Base-by-base conservation (phyloP, 345 rosid genomes). In the Carallia pectinifolia region DNA sequence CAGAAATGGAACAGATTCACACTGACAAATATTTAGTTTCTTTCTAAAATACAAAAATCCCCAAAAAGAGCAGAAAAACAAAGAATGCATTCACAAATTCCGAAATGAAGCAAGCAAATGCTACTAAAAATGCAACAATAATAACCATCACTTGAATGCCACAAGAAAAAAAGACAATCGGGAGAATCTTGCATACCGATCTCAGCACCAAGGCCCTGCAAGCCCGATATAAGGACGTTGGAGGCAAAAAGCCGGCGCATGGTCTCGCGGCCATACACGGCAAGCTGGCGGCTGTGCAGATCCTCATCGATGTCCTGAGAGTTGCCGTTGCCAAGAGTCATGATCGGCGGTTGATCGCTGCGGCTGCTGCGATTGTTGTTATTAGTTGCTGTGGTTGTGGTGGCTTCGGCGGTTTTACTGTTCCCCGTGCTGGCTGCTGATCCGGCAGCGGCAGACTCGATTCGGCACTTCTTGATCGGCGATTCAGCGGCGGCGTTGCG, bases 271-370 rank as follows among this genome's bases (percentile, higher is more conserved):
- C 98, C 98, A 38, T 94, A 94, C 27, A 94, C 98, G 0, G 98
- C 98, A 33, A 94, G 98, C 92, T 94, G 98, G 31, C 98, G 80
- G 78, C 98, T 94, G 82, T 94, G 98, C 15, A 94, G 95, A 85
- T 94, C 98, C 70, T 91, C 98, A 75, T 94, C 97, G 65, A 94
- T 94, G 61, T 91, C 97, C 38, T 83, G 74, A 56, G 84, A 85
- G 54, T 84, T 90, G 31, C 87, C 82, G 34, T 90, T 81, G 62
- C 96, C 96, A 29, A 85, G 74, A 82, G 92, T 89, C 98, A 94
- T 91, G 86, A 82, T 79, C 73, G 76, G 40, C 40, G 72, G 34
- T 54, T 38, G 47, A 48, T 62, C 68, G 63, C 64, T 44, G 48
- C 13, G 48, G 48, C 48, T 40, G 12, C 50, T 12, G 50, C 16